These are phyloP conservation scores for Tilletiaria anomala DNA, from an alignment of 1,284 basidiomycete species.

Conservation along the genomic window DNA sequence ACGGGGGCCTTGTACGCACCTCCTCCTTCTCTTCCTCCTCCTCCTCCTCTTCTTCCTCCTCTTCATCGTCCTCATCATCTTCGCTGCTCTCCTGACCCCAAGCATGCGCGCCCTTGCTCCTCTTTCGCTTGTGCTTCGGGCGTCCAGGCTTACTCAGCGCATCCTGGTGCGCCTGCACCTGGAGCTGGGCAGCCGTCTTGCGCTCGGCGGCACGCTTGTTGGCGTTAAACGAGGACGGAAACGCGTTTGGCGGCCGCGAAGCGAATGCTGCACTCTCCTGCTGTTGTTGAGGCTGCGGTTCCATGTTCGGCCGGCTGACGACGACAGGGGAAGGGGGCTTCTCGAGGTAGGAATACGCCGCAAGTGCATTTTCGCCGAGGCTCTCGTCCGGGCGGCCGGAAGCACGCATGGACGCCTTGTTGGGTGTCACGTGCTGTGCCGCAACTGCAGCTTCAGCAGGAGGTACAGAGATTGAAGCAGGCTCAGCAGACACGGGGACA, in stretches of 20 bases:
- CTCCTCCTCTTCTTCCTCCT: conserved; percentile 27
- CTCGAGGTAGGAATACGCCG: conserved; percentile 29
- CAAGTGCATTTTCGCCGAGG: conserved; percentile 23
- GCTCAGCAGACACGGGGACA: no score
- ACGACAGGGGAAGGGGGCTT: conserved; percentile 23
- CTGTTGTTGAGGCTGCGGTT: not conserved
- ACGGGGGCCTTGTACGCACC: no score
- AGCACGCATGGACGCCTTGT: no score
- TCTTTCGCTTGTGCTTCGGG: no score
- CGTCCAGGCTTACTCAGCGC: conserved; percentile 21
- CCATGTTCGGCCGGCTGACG: conserved; percentile 3
- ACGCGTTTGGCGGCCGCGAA: not conserved
- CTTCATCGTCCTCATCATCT: conserved; percentile 30
- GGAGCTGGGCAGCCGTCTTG: conserved; percentile 26
- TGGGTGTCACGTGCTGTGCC: no score
- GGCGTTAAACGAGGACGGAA: not conserved
- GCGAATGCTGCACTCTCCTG: not conserved
- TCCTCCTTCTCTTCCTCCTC: conserved; percentile 7
- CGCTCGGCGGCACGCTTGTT: conserved; percentile 12
- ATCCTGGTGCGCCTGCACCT: conserved; percentile 26
- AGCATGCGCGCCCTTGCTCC: not conserved
- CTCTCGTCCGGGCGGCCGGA: no score
- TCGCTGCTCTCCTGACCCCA: conserved; percentile 25
- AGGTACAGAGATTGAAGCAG: no score
- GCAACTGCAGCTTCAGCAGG: no score